Evolutionary conservation across 345 rosid genomes (phyloP), one percentile per base, ranked within the genome.

Genomic region (Physaria fendleri): DNA sequence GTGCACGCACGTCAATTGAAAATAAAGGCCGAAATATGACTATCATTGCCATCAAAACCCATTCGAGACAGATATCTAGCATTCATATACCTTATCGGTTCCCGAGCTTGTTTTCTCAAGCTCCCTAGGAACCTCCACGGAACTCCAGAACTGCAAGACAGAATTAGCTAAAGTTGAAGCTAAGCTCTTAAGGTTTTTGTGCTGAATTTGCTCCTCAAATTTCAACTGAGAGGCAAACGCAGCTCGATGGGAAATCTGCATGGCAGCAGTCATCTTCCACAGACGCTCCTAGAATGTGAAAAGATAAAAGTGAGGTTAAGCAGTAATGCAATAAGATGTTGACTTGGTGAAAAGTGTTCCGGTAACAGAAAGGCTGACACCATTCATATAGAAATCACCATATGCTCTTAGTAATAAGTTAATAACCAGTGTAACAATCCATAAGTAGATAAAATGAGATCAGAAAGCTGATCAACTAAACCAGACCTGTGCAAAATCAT

Each of bases 241-340:
- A 72, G 64, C 79, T 64, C 73, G 79, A 62, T 38, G 92, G 71
- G 87, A 85, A 68, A 93, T 81, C 73, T 83, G 95, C 58, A 84
- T 72, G 45, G 99, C 96, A 69, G 92, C 90, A 65, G 96, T 93
- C 81, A 76, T 82, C 78, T 93, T 93, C 99, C 99, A 93, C 56
- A 89, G 78, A 18, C 97, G 97, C 76, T 93, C 99, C 99, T 93
- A 69, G 6, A 65, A 56, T n/a, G 12, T 28, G 10, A 40, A 28
- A 39, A 38, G 55, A n/a, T 7, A 37, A 39, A 47, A 16, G 57
- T 58, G 16, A 27, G 50, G 53, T 40, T 40, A 42, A 68, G 25
- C 32, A 68, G 20, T 42, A 48, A 62, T 56, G 24, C 47, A 34
- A 55, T 40, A n/a, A n/a, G n/a, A n/a, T 37, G 18, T 27, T 7